phyloP scores from a whole-genome alignment of 345 rosid genomes.

The Erodium maritimum region DNA sequence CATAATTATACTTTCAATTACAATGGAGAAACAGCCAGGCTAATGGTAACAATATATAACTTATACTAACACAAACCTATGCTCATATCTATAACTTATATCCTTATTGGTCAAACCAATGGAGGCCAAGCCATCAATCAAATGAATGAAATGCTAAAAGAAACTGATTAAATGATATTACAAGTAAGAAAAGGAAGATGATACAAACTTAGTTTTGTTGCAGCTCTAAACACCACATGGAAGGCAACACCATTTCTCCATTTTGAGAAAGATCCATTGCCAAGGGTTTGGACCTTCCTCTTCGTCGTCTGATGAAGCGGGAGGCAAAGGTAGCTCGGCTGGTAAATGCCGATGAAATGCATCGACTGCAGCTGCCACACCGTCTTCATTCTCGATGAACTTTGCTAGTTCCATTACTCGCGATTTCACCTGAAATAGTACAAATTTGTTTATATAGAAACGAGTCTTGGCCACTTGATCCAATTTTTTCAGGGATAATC shows the following conservation, averaged over 20 bases:
- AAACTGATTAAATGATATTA: constrained; percentile 6
- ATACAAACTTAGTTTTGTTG: no score
- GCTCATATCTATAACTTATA: no score
- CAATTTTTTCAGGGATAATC: no score
- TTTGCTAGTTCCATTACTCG: constrained; percentile 60
- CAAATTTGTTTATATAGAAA: background rate
- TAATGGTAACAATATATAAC: no score
- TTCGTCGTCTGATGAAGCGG: constrained; percentile 21
- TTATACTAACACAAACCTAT: no score
- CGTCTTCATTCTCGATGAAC: constrained; percentile 81
- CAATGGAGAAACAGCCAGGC: no score
- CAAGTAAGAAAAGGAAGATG: constrained; percentile 9
- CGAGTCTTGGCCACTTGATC: no score
- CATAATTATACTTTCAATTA: no score
- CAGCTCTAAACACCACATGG: constrained; percentile 9
- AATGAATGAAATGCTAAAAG: constrained; percentile 31
- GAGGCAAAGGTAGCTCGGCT: constrained; percentile 43
- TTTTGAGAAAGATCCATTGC: constrained; percentile 51
- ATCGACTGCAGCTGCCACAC: constrained; percentile 80
- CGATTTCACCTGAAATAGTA: constrained; percentile 52
- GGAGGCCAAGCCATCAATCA: constrained; percentile 10
- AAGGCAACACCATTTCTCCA: constrained; percentile 54
- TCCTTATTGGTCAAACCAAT: constrained; percentile 3
- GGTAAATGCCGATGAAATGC: constrained; percentile 92
- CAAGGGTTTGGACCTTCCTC: constrained; percentile 41